phyloP scores from a whole-genome alignment of 441 rosid genomes.

The Bocquillonia castaneifolia region DNA sequence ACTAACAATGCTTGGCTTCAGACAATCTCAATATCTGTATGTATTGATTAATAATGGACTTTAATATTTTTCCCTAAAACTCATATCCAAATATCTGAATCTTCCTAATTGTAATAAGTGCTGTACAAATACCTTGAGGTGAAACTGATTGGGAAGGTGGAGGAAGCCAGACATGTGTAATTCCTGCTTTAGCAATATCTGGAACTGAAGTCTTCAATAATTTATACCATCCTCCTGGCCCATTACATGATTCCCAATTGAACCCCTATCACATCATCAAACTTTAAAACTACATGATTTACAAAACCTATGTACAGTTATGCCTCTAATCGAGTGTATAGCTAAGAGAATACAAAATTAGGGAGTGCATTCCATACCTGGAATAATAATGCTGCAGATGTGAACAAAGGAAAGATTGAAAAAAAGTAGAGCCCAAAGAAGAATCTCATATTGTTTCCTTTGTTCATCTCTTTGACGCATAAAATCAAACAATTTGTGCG shows the following conservation, averaged over 20 bases:
- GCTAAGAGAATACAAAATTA: too few species aligned
- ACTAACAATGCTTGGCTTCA: background rate
- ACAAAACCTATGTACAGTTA: too few species aligned
- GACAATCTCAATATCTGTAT: background rate
- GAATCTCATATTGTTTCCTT: conserved; percentile 17
- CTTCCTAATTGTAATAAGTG: too few species aligned
- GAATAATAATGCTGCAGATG: conserved; percentile 41
- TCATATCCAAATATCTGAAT: too few species aligned
- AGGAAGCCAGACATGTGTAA: conserved; percentile 77
- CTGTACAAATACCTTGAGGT: too few species aligned
- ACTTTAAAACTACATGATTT: background rate
- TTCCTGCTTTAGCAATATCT: conserved; percentile 48
- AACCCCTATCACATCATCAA: conserved; percentile 36
- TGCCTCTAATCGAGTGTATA: too few species aligned
- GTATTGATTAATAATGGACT: too few species aligned
- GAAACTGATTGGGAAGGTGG: conserved; percentile 57
- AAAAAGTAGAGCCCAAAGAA: conserved; percentile 22
- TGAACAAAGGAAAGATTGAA: conserved; percentile 32
- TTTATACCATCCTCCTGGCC: conserved; percentile 63
- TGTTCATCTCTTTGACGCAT: conserved; percentile 59
- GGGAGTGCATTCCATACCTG: conserved; percentile 31
- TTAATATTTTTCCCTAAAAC: too few species aligned
- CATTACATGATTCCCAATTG: conserved; percentile 59
- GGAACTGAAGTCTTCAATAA: conserved; percentile 41
- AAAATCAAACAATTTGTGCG: conserved; percentile 48